Percentiles rank a stretch among this genome's conserved stretches.
phyloP scores from a whole-genome alignment of 2,329 filamentous ascomycete genomes.

The Bimuria novae-zelandiae region DNA sequence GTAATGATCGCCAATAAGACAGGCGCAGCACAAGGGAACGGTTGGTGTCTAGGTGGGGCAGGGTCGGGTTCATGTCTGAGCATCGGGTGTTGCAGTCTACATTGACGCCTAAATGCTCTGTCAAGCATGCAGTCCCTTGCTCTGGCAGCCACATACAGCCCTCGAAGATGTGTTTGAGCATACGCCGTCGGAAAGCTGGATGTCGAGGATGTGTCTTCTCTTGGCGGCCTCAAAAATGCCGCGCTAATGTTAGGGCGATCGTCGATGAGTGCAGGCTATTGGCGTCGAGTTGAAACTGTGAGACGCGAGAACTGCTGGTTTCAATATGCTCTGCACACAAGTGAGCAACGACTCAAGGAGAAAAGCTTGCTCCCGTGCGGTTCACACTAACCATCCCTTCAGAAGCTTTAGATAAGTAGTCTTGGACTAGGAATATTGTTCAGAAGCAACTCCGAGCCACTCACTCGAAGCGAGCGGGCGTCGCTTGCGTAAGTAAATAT shows the following conservation, averaged over 20 bases:
- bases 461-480: background rate
- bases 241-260: background rate
- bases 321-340: background rate
- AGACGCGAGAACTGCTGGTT: background rate
- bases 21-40: background rate
- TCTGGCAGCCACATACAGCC: background rate
- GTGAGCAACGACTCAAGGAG: background rate
- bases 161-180: background rate
- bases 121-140: background rate
- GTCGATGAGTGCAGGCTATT: conserved; percentile 1
- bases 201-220: background rate
- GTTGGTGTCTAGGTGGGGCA: background rate
- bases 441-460: background rate
- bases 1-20: background rate
- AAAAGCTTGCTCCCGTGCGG: background rate
- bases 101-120: background rate
- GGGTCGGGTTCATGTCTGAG: background rate
- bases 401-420: background rate
- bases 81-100: background rate
- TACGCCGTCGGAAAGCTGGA: background rate
- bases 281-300: conserved; percentile 9
- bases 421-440: background rate
- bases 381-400: background rate
- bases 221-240: background rate
- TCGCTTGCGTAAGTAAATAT: background rate